These are phyloP conservation scores for Hypomyces rosellus DNA, from an alignment of 2,329 filamentous ascomycete genomes.

Conservation along the genomic window DNA sequence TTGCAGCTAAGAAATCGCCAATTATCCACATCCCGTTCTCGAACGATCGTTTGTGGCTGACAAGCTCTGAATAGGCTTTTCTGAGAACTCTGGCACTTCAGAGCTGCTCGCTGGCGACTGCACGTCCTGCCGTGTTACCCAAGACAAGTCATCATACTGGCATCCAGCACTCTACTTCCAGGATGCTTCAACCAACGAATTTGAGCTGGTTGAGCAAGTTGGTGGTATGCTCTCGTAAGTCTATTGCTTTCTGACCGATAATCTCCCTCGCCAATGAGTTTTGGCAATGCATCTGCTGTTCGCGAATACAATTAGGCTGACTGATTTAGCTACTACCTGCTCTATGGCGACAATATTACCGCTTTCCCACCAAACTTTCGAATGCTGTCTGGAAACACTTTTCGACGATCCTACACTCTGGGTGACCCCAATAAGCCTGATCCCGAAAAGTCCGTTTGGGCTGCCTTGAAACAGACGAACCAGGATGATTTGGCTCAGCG, in stretches of 20 bases:
- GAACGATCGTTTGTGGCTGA: constrained; percentile 12
- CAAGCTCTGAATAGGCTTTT: constrained; percentile 50
- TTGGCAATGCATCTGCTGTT: neutral
- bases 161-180: constrained; percentile 73
- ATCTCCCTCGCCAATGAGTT: too few relatives aligned
- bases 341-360: constrained; percentile 57
- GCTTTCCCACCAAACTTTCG: constrained; percentile 73
- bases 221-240: constrained; percentile 83
- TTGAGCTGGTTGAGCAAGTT: constrained; percentile 63
- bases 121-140: constrained; percentile 71
- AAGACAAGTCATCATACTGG: constrained; percentile 91
- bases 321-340: constrained; percentile 69
- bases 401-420: constrained; percentile 62
- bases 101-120: constrained; percentile 58
- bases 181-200: constrained; percentile 55
- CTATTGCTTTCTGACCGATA: neutral
- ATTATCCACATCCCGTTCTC: too few relatives aligned
- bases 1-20: neutral
- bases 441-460: constrained; percentile 65
- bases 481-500: constrained; percentile 70
- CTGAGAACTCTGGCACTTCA: constrained; percentile 47
- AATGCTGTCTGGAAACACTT: constrained; percentile 73
- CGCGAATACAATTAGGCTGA: too few relatives aligned
- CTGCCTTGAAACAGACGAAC: constrained; percentile 50
- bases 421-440: constrained; percentile 60